These are phyloP conservation scores for Eucalyptus curtisii DNA, from an alignment of 345 rosid species.

Conservation along the genomic window DNA sequence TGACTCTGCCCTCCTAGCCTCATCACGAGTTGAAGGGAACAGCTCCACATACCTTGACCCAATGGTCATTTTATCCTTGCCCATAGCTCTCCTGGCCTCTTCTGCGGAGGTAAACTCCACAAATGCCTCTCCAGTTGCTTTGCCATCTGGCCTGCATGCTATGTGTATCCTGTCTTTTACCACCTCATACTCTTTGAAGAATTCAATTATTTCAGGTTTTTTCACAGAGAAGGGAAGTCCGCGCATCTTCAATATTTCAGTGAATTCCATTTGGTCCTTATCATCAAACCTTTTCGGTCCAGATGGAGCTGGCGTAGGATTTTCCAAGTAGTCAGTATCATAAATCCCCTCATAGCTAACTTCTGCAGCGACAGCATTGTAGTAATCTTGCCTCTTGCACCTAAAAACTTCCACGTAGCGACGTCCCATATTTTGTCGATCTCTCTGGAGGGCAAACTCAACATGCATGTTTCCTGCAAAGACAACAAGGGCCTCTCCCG, in stretches of 20 bases:
- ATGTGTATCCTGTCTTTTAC: slow-evolving; percentile 54
- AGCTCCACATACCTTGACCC: slow-evolving; percentile 84
- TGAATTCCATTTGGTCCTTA: slow-evolving; percentile 67
- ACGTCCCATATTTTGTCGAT: slow-evolving; percentile 81
- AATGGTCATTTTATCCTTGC: slow-evolving; percentile 82
- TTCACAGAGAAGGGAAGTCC: slow-evolving; percentile 84
- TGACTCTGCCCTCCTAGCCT: slow-evolving; percentile 83
- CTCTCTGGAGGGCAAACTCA: slow-evolving; percentile 82
- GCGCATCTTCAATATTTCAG: slow-evolving; percentile 79
- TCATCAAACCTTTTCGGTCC: slow-evolving; percentile 50
- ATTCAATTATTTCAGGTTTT: slow-evolving; percentile 52
- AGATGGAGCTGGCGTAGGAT: slow-evolving; percentile 55
- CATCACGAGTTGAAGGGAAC: slow-evolving; percentile 74
- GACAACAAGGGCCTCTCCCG: slow-evolving; percentile 86
- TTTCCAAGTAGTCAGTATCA: slow-evolving; percentile 54
- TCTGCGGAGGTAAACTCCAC: slow-evolving; percentile 70
- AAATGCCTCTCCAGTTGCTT: slow-evolving; percentile 88
- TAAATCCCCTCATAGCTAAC: slow-evolving; percentile 67
- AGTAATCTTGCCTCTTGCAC: slow-evolving; percentile 75
- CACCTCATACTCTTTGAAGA: slow-evolving; percentile 54
- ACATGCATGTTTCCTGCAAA: slow-evolving; percentile 74
- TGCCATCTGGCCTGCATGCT: slow-evolving; percentile 88
- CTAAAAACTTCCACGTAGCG: slow-evolving; percentile 88
- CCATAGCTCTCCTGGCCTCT: slow-evolving; percentile 83
- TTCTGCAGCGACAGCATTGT: slow-evolving; percentile 81